Evolutionary conservation across 2,329 filamentous ascomycete genomes (phyloP), one percentile per base, ranked within the genome.

Genomic region (Ceratocystis lukuohia): DNA sequence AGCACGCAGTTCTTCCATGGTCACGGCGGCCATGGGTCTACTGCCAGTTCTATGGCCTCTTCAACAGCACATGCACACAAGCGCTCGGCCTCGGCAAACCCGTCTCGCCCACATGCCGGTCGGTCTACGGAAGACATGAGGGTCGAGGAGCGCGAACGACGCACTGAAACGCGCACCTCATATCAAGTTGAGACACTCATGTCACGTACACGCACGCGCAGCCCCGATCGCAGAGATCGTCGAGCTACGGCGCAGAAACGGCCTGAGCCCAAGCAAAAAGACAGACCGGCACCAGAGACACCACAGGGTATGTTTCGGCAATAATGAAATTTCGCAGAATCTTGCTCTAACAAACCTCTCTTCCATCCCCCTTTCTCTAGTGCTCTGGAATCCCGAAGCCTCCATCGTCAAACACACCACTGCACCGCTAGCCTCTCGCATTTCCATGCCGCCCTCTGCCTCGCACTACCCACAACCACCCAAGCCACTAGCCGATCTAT

Each of bases 331-430:
- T 12, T 12, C 8, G 10, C 37, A 41, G 20, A 2, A 20, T 56
- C 12, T 56, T 5, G n/a, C 50, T 56, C n/a, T 25, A 22, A 56
- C 50, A 15, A 17, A 22, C 7, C 10, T 17, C 22, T 28, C 25
- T n/a, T 22, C 53, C 20, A 3, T 5, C 15, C 22, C 15, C 20
- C 50, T 12, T 3, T 1, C 5, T 37, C 3, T 71, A 80, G 78
- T 75, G 69, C 76, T 78, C 72, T 97, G 94, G 94, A 86, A 85
- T 66, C 93, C 94, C 0, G 83, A 90, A 73, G 93, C 86, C 7
- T 87, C 83, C 0, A 78, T 97, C 25, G 79, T 92, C 45, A 80
- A 83, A 5, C 84, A 84, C 70, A 85, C 84, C 0, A 80, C 83
- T 30, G 84, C 84, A 15, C 94, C 94, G 3, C 77, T 96, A 63